Conservation (phyloP, 78 protist genomes). For the Guillardia theta region DNA sequence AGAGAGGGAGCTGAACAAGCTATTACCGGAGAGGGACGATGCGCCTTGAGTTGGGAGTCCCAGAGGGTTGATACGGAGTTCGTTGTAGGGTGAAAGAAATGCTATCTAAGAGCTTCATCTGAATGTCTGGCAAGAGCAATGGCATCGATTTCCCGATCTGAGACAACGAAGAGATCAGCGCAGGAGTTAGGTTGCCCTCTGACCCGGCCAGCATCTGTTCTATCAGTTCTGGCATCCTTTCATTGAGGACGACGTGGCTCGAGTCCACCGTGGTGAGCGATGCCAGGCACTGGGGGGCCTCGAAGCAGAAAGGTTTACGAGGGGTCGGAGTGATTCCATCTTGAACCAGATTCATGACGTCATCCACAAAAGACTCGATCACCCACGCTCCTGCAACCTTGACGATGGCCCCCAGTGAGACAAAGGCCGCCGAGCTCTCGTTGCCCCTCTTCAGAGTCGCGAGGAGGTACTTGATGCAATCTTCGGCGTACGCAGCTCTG, state of each 20-base stretch:
- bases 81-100: constrained; percentile 8
- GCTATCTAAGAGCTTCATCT: constrained; percentile 11
- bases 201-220: background rate
- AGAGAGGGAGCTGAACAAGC: background rate
- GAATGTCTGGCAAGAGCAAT: background rate
- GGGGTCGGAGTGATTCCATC: constrained; percentile 12
- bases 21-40: background rate
- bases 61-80: background rate
- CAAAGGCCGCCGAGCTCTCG: background rate
- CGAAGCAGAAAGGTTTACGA: background rate
- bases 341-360: too few relatives aligned
- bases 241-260: background rate
- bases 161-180: background rate
- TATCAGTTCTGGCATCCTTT: background rate
- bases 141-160: background rate
- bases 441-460: background rate
- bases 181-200: constrained; percentile 1
- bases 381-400: too few relatives aligned
- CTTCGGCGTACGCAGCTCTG: background rate
- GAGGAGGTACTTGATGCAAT: background rate
- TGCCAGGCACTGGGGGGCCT: constrained; percentile 2
- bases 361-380: too few relatives aligned
- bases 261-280: background rate
- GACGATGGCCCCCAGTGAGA: too few relatives aligned
- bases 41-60: background rate